Percentiles rank a stretch among this genome's conserved stretches.
These are phyloP conservation scores for Eucalyptus shirleyi DNA, from an alignment of 345 rosid genomes.

Conservation along the genomic window DNA sequence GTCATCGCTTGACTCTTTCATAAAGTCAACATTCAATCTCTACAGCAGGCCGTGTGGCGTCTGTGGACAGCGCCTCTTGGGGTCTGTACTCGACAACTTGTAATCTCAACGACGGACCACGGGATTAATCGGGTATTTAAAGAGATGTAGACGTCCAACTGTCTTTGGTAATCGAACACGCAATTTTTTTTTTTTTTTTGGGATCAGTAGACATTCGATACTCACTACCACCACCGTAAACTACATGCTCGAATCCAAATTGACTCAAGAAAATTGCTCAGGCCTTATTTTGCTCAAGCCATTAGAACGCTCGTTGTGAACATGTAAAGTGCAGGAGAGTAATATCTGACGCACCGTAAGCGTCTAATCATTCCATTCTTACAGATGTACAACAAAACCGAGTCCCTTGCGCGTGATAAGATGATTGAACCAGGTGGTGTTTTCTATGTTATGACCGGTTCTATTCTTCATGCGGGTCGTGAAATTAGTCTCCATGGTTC, in stretches of 20 bases:
- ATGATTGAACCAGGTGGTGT: background rate
- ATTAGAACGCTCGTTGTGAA: background rate
- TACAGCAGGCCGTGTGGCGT: background rate
- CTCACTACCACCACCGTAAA: background rate
- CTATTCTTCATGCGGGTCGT: fast-evolving
- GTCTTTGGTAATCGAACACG: background rate
- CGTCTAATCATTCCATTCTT: background rate
- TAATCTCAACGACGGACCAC: no score
- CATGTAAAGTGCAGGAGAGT: background rate
- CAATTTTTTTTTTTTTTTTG: background rate
- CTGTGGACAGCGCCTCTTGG: background rate
- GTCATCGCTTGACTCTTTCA: background rate
- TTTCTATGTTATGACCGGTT: background rate
- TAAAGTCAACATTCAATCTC: background rate
- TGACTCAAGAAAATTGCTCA: background rate
- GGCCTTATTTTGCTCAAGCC: background rate
- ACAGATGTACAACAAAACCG: background rate
- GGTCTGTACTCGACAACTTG: background rate
- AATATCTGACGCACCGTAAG: background rate
- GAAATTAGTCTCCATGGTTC: background rate
- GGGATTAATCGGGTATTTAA: background rate
- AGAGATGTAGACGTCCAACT: background rate
- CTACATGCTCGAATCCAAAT: background rate
- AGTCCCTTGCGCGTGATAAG: background rate
- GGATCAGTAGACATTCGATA: background rate